Evolutionary conservation across 768 basidiomycete genomes (phyloP).

Genomic region (Suillus clintonianus): DNA sequence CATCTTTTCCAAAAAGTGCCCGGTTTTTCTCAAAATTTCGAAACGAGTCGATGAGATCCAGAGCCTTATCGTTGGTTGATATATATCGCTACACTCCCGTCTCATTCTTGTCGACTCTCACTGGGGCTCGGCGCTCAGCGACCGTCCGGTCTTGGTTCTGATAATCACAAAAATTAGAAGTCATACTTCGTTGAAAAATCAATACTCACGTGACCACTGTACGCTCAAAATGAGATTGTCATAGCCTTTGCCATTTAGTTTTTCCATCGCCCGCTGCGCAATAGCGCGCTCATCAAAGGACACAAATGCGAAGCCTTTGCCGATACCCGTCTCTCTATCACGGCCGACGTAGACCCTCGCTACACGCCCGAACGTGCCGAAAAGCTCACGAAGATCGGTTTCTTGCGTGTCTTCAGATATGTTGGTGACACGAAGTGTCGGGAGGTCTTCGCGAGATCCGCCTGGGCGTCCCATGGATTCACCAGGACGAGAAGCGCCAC

Average conservation of each 20-base stretch:
- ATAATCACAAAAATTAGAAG: constrained; percentile 1
- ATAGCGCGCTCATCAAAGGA: constrained; percentile 82
- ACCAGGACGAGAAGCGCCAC: constrained; percentile 64
- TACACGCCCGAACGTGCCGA: constrained; percentile 82
- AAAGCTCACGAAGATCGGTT: constrained; percentile 89
- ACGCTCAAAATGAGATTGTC: constrained; percentile 84
- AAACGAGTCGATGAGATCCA: background rate
- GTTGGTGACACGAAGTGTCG: constrained; percentile 96
- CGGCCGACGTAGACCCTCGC: constrained; percentile 92
- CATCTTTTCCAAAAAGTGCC: background rate
- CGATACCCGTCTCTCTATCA: constrained; percentile 91
- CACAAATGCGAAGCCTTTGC: constrained; percentile 97
- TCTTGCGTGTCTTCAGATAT: constrained; percentile 95
- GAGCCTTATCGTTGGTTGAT: background rate
- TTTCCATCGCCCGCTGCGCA: constrained; percentile 89
- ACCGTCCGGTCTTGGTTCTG: constrained; percentile 48
- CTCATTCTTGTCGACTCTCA: background rate
- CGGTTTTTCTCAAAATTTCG: background rate
- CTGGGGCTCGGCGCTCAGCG: constrained; percentile 15
- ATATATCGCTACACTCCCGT: background rate
- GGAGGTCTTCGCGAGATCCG: constrained; percentile 82
- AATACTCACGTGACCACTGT: constrained; percentile 62
- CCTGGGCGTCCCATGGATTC: constrained; percentile 66
- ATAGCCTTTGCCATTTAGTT: constrained; percentile 89
- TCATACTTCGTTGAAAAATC: background rate